Evolutionary conservation across 805 yeast genomes (phyloP), one percentile per base, ranked within the genome.

Genomic region (Schwanniomyces sp.): DNA sequence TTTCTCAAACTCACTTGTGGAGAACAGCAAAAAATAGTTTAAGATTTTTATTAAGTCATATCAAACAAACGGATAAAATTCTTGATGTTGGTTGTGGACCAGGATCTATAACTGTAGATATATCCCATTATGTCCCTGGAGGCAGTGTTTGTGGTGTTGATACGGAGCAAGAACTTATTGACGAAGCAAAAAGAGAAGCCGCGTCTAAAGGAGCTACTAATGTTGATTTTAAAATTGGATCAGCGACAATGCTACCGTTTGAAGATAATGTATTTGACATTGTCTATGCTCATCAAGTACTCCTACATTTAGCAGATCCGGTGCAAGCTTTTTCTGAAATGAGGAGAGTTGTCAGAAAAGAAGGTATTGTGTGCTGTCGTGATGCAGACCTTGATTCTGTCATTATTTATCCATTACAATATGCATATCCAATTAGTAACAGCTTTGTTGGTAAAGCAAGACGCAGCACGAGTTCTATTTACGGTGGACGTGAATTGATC

Each of bases 61-160:
- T 72, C 25, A 57, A 66, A 48, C 53, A 60, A 6, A 53, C 54
- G 11, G 53, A 55, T 34, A 50, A 52, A 30, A 52, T 72, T 8
- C 61, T 73, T 11, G 78, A 73, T 50, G 73, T 72, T 24, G 77
- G 77, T 8, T 64, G 71, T 52, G 78, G 78, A 0, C 76, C 76
- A 4, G 77, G 76, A 0, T 57, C 74, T 5, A 72, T 73, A 29
- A 67, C 74, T 5, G 40, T 52, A 6, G 74, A 64, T 45, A 48
- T 72, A n/a, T 68, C 68, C 14, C 52, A 56, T 29, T 66, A 66
- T 43, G 63, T 64, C 3, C 52, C 54, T 6, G 42, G 49, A 25
- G 72, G 67, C 14, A 50, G 46, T 25, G 61, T 67, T 6, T 53
- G 61, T 43, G 76, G 73, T 1, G 46, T 66, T 7, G 74, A 69